Evolutionary conservation across 306 rosid species (phyloP).

Genomic region (Vicia villosa): DNA sequence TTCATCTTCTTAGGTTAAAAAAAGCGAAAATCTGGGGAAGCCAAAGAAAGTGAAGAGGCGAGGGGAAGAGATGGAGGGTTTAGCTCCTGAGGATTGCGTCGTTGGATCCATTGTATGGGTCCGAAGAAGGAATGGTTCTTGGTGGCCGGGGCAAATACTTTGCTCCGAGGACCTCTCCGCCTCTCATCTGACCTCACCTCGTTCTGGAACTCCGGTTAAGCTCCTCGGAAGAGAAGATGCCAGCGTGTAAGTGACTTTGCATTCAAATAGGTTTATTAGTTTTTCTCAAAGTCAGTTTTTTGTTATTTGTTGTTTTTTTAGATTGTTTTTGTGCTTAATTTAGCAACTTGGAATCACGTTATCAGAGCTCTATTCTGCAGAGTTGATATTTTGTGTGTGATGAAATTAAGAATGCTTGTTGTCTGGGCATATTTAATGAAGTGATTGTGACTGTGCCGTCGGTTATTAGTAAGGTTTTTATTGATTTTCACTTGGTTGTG

Average conservation of each 20-base stretch:
- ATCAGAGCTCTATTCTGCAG: background rate
- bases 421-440: background rate
- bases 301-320: slow-evolving; percentile 6
- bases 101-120: slow-evolving; percentile 62
- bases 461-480: background rate
- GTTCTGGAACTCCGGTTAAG: slow-evolving; percentile 59
- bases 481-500: slow-evolving; percentile 16
- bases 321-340: background rate
- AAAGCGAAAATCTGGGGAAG: slow-evolving; percentile 44
- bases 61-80: slow-evolving; percentile 40
- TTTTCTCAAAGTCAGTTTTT: background rate
- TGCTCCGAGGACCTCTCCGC: slow-evolving; percentile 39
- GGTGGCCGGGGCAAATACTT: slow-evolving; percentile 65
- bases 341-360: slow-evolving; percentile 6
- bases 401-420: background rate
- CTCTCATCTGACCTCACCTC: slow-evolving; percentile 53
- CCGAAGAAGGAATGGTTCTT: slow-evolving; percentile 52
- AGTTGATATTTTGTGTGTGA: background rate
- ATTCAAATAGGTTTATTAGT: background rate
- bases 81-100: slow-evolving; percentile 44
- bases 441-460: background rate
- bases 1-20: background rate
- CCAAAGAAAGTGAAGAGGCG: slow-evolving; percentile 40
- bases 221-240: slow-evolving; percentile 61
- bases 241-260: slow-evolving; percentile 38